Evolutionary conservation across 192 early-diverging fungal genomes (phyloP).

Genomic region (Rhizoclosmatium globosum): DNA sequence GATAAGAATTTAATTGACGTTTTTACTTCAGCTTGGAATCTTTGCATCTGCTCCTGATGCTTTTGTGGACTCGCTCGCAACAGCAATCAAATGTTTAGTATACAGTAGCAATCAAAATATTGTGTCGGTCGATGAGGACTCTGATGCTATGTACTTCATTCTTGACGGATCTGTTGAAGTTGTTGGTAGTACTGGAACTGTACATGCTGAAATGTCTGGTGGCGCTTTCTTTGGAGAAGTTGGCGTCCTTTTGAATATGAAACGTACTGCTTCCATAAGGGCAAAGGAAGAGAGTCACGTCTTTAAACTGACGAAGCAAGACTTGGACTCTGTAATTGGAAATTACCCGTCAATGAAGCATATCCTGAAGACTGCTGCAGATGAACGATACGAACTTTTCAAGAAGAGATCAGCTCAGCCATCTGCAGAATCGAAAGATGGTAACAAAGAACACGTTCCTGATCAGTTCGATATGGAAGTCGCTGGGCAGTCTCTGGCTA

Average conservation of each 20-base stretch:
- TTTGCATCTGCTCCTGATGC: constrained; percentile 45
- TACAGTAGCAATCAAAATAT: constrained; percentile 37
- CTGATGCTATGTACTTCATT: constrained; percentile 57
- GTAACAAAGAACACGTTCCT: not conserved
- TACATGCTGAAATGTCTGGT: constrained; percentile 57
- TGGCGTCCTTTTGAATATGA: constrained; percentile 57
- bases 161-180: constrained; percentile 54
- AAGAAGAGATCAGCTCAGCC: constrained; percentile 24
- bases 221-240: constrained; percentile 65
- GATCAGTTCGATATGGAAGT: constrained; percentile 61
- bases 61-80: constrained; percentile 50
- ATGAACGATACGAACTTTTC: constrained; percentile 52
- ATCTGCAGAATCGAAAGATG: not conserved
- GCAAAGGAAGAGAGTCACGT: constrained; percentile 56
- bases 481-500: constrained; percentile 45
- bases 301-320: constrained; percentile 53
- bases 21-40: constrained; percentile 42
- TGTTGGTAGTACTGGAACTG: constrained; percentile 35
- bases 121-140: constrained; percentile 51
- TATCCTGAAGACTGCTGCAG: constrained; percentile 48
- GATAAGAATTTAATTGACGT: not conserved
- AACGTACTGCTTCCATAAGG: constrained; percentile 53
- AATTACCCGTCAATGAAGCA: constrained; percentile 51
- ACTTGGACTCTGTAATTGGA: constrained; percentile 40
- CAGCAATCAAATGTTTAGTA: constrained; percentile 40